Evolutionary conservation across 768 basidiomycete species (phyloP).

Genomic region (Agaricus subrufescens): DNA sequence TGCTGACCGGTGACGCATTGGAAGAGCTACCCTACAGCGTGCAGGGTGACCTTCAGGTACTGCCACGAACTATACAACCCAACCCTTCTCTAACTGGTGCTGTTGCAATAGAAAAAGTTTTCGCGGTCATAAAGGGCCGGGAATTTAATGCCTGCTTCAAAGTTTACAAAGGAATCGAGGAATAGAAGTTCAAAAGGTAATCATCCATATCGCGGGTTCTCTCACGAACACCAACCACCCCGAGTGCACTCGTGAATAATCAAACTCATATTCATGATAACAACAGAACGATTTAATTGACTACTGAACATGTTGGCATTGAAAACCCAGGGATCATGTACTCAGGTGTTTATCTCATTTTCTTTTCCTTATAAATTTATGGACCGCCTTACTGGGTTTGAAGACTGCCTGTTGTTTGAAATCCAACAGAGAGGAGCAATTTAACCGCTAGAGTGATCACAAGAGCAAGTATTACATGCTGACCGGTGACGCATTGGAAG

Average conservation of each 20-base stretch:
- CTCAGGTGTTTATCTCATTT: constrained; percentile 19
- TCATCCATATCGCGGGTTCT: constrained; percentile 50
- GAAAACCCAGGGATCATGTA: constrained; percentile 33
- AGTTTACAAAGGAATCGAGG: constrained; percentile 44
- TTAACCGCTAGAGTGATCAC: background rate
- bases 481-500: constrained; percentile 14
- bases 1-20: constrained; percentile 14
- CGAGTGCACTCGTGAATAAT: background rate
- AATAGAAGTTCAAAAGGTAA: constrained; percentile 44
- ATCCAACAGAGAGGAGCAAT: constrained; percentile 21
- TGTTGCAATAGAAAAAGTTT: constrained; percentile 55
- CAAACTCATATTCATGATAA: background rate
- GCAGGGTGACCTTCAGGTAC: no score
- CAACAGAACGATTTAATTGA: constrained; percentile 38
- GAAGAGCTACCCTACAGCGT: no score
- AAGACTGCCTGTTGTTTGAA: constrained; percentile 59
- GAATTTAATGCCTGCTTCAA: constrained; percentile 34
- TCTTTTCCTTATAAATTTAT: no score
- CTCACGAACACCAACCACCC: background rate
- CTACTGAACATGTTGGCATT: constrained; percentile 36
- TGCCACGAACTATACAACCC: constrained; percentile 37
- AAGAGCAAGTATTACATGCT: background rate
- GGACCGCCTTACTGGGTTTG: background rate
- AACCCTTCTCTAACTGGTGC: constrained; percentile 30
- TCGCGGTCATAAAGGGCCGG: constrained; percentile 13